Base-by-base conservation (phyloP, 2,329 filamentous ascomycete genomes). In the Clonostachys rhizophaga region DNA sequence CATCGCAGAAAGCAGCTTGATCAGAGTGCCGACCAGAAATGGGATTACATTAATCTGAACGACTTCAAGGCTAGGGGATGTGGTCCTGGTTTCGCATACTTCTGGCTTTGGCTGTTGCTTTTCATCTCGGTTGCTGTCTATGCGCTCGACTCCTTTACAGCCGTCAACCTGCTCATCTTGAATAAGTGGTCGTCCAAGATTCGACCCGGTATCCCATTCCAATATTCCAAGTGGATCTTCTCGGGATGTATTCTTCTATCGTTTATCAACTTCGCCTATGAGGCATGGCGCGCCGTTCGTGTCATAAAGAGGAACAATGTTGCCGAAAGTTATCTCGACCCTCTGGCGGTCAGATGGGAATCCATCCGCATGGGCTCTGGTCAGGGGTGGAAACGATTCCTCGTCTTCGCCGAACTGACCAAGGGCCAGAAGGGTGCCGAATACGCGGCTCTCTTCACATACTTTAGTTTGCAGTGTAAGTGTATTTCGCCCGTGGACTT, bases 191-290 rank as follows among this genome's bases (percentile, higher is more conserved):
- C 89, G 2, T 89, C 87, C 46, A 78, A 89, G 55, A 87, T 97
- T 56, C 71, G 89, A 56, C 91, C 91, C 2, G 78, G 81, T 39
- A 86, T 97, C 54, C 79, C 84, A 5, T 83, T 95, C 59, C 71
- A 81, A 43, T 79, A 92, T 46, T 87, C 90, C 12, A 95, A 94
- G 70, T 96, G 91, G 91, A 91, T 99, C 63, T 99, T 97, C 64
- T 87, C 89, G 30, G 81, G 83, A 47, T 96, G 91, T 64, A 97
- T 99, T 61, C 86, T 97, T 53, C 75, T 94, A 35, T 97, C 91
- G 10, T 91, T 92, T 64, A 71, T 90, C 53, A 88, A 97, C 54
- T 77, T 95, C 30, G 75, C 71, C 14, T 94, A 87, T 58, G 88
- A 95, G 66, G 90, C 89, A 71, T 62, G 95, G 43, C 82, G 87